Base-by-base conservation (phyloP, 176 grass and related monocot genomes). In the Carex myosuroides region DNA sequence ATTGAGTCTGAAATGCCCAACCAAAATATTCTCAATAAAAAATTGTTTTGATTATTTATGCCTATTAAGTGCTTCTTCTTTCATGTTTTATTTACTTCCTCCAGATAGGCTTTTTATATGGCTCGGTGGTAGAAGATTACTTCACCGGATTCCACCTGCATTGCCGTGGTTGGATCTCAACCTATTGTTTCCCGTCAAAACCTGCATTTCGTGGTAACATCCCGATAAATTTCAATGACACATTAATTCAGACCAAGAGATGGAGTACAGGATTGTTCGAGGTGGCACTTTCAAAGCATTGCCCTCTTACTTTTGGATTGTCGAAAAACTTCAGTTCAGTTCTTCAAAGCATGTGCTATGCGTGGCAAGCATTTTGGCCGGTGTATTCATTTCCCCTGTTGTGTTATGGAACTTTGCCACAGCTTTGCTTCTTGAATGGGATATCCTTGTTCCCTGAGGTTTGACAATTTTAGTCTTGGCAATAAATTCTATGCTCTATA, bases 91-190 rank as follows among this genome's bases (percentile, higher is more conserved):
- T 42, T 81, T 41, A 67, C 35, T 42, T 24, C 56, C 13, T 56
- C 46, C 81, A 90, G 88, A 77, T 88, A 2, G 91, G 94, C 1
- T 97, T 91, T 86, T 20, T 92, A 62, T 93, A 97, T 59, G 83
- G 88, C 29, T 88, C 87, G 24, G 73, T 93, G 6, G 71, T 91
- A 0, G 94, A 91, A 86, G 91, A 97, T 85, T 90, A 85, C 84
- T 89, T 90, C 88, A 97, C 94, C 42, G 91, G 91, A 35, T 97
- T 77, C 55, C 88, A 89, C 64, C 76, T 97, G 44, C 88, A 93
- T 73, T 85, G 83, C 26, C 80, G 81, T 3, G 91, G 91, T 1
- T 97, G 94, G 94, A 88, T 73, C 12, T 93, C 94, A 4, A 84
- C 77, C 61, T 93, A 90, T 87, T 93, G 58, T 84, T 84, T 75